Conservation (phyloP, 1,139 yeast species). For the Suhomyces panamericanus region DNA sequence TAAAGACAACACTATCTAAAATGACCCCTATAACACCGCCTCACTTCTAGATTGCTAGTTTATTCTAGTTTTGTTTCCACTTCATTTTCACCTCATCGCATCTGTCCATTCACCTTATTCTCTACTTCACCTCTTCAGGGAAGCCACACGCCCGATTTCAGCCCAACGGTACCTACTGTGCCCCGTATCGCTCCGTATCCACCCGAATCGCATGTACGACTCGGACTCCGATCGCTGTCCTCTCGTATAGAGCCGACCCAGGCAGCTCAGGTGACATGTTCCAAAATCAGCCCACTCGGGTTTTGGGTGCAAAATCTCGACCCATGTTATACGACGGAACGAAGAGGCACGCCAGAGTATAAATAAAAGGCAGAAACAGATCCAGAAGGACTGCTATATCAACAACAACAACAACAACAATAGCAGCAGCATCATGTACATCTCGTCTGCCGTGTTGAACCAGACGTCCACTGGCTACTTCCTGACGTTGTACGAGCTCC, state of each 20-base stretch:
- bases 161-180: no score
- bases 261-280: slow-evolving; percentile 5
- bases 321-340: slow-evolving; percentile 8
- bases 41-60: no score
- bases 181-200: no score
- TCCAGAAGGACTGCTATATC: not conserved
- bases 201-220: no score
- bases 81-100: no score
- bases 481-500: slow-evolving; percentile 5
- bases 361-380: slow-evolving; percentile 1
- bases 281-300: slow-evolving; percentile 8
- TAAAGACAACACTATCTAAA: no score
- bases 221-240: not conserved
- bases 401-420: not conserved
- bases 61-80: no score
- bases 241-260: not conserved
- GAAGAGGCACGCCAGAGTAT: slow-evolving; percentile 2
- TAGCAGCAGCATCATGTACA: no score
- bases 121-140: no score
- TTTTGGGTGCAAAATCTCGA: slow-evolving; percentile 9
- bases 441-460: slow-evolving; percentile 2
- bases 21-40: no score
- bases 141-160: no score
- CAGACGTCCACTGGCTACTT: slow-evolving; percentile 3
- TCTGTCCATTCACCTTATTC: no score